Evolutionary conservation across 2,329 filamentous ascomycete genomes (phyloP), one percentile per base, ranked within the genome.

Genomic region (Truncatella angustata): DNA sequence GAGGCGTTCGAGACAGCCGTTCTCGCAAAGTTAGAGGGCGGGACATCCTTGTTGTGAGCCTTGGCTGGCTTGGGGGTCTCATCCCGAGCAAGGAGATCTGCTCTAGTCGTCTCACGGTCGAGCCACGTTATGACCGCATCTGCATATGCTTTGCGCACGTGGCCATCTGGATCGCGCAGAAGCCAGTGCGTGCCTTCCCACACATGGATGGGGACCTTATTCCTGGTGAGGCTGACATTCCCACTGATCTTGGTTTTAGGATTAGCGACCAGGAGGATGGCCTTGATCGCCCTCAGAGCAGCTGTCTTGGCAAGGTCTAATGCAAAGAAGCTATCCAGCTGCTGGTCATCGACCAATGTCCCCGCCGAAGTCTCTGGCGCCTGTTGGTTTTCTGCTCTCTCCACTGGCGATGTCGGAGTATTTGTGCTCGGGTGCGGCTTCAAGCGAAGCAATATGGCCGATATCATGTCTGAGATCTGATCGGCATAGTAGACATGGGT

Each of bases 141-240:
- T 5, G 86, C 83, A 60, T 97, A 99, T 0, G 91, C 90, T 65
- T 87, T 87, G 50, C 92, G 84, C 30, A 97, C 91, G 28, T 84
- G 79, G 28, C 84, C 84, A 61, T 92, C 87, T 1, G 84, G 79
- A 63, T 97, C 93, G 34, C 88, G 85, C 18, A 97, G 74, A 40
- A 97, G 81, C 90, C 91, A 96, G 56, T 97, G 91, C 0, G 92
- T 96, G n/a, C 90, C 91, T 69, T 97, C 92, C 94, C 94, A 99
- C 0, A 92, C 88, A 50, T 88, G 82, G 7, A 96, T 78, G 0
- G 89, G 86, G 1, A 95, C 89, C 36, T 79, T 83, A 66, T 87
- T 90, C 56, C 91, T 82, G 5, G 85, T 83, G 48, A 94, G 80
- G 26, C 82, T 82, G 48, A 76, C 79, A 65, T 78, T 84, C 58